Evolutionary conservation across 306 rosid genomes (phyloP).

Genomic region (Betula pendula): DNA sequence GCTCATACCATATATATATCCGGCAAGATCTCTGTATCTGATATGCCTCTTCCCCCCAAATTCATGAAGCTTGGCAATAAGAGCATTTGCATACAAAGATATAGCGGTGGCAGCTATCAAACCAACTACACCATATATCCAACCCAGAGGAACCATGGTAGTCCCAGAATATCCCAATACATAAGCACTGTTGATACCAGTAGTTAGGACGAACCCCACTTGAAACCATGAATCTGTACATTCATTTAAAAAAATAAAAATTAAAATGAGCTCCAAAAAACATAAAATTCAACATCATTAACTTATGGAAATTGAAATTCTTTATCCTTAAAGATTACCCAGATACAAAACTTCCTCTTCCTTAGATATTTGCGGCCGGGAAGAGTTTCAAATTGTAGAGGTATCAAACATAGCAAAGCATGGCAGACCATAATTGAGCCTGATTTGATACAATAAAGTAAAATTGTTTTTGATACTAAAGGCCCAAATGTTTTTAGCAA

Average conservation of each 20-base stretch:
- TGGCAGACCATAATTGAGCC: neutral
- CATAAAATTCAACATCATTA: neutral
- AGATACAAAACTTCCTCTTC: neutral
- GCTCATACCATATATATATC: slow-evolving; percentile 67
- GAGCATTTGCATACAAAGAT: slow-evolving; percentile 78
- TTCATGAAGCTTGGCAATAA: slow-evolving; percentile 88
- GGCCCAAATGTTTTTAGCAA: neutral
- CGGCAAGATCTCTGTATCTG: slow-evolving; percentile 95
- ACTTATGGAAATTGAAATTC: neutral
- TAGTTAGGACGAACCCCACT: slow-evolving; percentile 80
- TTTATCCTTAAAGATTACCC: neutral
- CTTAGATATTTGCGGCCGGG: neutral
- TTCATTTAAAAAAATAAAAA: neutral
- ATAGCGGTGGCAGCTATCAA: slow-evolving; percentile 66
- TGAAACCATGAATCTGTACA: slow-evolving; percentile 83
- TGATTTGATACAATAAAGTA: neutral
- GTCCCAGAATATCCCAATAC: slow-evolving; percentile 90
- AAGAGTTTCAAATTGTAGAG: neutral
- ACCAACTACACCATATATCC: slow-evolving; percentile 72
- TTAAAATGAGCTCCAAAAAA: neutral
- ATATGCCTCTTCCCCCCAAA: slow-evolving; percentile 89
- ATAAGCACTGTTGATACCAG: slow-evolving; percentile 89
- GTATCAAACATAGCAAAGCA: neutral
- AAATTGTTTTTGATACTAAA: neutral
- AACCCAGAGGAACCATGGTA: slow-evolving; percentile 89